phyloP scores from a whole-genome alignment of 306 rosid genomes.

The Vigna nakashimae region DNA sequence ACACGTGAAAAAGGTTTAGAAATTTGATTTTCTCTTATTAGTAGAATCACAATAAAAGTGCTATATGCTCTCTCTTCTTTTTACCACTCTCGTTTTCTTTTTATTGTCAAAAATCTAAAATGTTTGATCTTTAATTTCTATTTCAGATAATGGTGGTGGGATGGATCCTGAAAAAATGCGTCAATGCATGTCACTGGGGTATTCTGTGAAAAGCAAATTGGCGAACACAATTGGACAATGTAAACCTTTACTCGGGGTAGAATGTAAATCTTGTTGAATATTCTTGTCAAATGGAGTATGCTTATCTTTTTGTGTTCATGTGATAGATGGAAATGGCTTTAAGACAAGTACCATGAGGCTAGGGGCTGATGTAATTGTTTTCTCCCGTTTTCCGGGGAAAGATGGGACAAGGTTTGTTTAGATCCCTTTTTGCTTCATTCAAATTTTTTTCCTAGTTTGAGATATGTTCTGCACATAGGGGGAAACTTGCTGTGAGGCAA shows the following conservation, averaged over 20 bases:
- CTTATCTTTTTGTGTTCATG: constrained; percentile 45
- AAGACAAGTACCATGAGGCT: constrained; percentile 99
- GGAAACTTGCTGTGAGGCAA: constrained; percentile 1
- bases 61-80: background rate
- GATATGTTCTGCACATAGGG: constrained; percentile 34
- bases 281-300: constrained; percentile 28
- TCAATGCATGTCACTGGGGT: constrained; percentile 97
- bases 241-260: constrained; percentile 39
- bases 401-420: constrained; percentile 71
- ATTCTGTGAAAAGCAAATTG: constrained; percentile 84
- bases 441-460: constrained; percentile 30
- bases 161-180: constrained; percentile 99
- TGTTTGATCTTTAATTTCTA: constrained; percentile 38
- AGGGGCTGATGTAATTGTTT: constrained; percentile 97
- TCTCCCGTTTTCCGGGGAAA: constrained; percentile 77
- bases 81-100: constrained; percentile 4
- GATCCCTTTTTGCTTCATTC: constrained; percentile 35
- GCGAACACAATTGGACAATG: constrained; percentile 97
- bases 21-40: constrained; percentile 26
- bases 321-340: constrained; percentile 97
- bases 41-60: background rate
- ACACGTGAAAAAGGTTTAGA: constrained; percentile 11
- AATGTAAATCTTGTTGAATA: constrained; percentile 10
- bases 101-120: constrained; percentile 32
- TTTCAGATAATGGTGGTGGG: constrained; percentile 98